Evolutionary conservation across 176 grass and related monocot species (phyloP).

Genomic region (Juncus effusus): DNA sequence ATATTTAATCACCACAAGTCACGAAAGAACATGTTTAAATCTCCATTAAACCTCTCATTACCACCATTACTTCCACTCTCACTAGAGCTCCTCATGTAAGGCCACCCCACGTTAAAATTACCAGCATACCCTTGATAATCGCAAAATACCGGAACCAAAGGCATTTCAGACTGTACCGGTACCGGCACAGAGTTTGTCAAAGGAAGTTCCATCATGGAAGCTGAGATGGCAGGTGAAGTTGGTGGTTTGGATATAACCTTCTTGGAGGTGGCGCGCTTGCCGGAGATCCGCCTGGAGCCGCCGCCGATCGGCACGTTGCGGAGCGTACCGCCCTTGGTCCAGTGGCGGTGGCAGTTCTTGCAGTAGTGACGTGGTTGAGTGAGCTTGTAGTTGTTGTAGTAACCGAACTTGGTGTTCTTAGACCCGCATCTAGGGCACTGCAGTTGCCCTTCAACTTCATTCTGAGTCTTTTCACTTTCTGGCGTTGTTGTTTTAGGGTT

Average conservation of each 20-base stretch:
- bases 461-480: conserved; percentile 19
- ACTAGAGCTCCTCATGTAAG: neutral
- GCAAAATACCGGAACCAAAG: neutral
- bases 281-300: conserved; percentile 38
- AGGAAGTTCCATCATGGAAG: neutral
- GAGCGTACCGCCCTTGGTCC: conserved; percentile 61
- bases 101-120: conserved; percentile 5
- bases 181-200: neutral
- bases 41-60: conserved; percentile 18
- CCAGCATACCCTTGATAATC: conserved; percentile 10
- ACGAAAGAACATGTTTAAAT: conserved; percentile 10
- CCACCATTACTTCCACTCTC: conserved; percentile 3
- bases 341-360: conserved; percentile 62
- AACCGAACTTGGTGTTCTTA: conserved; percentile 91
- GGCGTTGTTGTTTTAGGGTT: neutral
- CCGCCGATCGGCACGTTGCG: conserved; percentile 69
- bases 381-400: conserved; percentile 98
- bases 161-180: neutral
- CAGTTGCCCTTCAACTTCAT: conserved; percentile 24
- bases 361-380: conserved; percentile 68
- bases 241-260: neutral
- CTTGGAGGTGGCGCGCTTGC: conserved; percentile 20
- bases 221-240: neutral
- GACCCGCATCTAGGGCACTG: conserved; percentile 76
- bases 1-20: conserved; percentile 17